Base-by-base conservation (phyloP, 495 filamentous ascomycete genomes). In the Schizothecium vesticola region DNA sequence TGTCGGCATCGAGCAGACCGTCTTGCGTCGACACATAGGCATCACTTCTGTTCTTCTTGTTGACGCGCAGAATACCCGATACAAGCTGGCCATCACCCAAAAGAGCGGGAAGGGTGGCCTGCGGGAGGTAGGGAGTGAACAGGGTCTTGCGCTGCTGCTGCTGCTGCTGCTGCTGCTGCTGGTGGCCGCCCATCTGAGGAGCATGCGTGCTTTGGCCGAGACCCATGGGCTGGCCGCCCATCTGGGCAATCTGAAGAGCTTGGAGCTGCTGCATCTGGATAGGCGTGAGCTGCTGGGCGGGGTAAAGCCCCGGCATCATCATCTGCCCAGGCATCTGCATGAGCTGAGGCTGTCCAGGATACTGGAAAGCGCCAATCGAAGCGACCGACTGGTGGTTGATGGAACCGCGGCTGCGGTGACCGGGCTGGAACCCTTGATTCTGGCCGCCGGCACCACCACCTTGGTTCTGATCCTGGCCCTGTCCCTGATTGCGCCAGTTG, bases 31-130 rank as follows among this genome's bases (percentile, higher is more conserved):
- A 92, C 61, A 99, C 95, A 72, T 99, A 99, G 5, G 95, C 95
- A 78, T 99, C 96, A 70, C 95, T 98, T 55, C 95, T 88, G 76
- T 99, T 99, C 85, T 99, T 99, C 84, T 98, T 99, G 85, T 99
- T 99, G 65, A 99, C 95, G 58, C 95, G 91, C 56, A 99, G 89
- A 72, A 97, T 92, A 83, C 95, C 95, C 61, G 95, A 92, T 51
- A 99, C 95, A 59, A 99, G 88, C 75, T 97, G 93, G 16, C 94
- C 95, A 71, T 98, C 93, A 72, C 88, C 87, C 65, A 99, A 86
- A 31, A 99, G 85, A 28, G 93, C 95, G 56, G 95, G 95, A 21
- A 99, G 83, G 58, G 91, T 97, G 24, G 96, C 96, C 77, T 99
- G 95, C 7, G 95, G 96, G 51, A 99, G 85, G 73, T 99, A 99